phyloP scores from a whole-genome alignment of 1,139 yeast species.

The Debaryomyces udenii region DNA sequence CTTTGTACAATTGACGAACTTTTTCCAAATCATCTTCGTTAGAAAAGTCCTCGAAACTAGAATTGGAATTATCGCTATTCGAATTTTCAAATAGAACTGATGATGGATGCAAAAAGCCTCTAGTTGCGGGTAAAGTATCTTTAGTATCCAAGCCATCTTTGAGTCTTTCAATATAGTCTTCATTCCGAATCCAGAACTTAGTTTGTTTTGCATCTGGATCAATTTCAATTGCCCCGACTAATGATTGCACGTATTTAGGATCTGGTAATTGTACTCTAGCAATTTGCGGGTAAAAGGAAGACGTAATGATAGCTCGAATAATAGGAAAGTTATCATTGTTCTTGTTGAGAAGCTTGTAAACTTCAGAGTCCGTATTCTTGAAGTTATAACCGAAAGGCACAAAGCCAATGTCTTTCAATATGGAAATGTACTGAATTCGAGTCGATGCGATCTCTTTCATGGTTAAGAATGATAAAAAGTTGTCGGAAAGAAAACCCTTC shows the following conservation, averaged over 20 bases:
- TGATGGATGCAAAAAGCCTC: constrained; percentile 85
- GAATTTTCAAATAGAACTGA: constrained; percentile 61
- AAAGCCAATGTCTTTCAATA: constrained; percentile 77
- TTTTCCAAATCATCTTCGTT: constrained; percentile 40
- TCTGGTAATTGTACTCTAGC: constrained; percentile 84
- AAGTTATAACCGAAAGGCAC: constrained; percentile 52
- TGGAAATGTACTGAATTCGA: constrained; percentile 64
- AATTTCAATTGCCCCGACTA: constrained; percentile 78
- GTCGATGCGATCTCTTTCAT: constrained; percentile 75
- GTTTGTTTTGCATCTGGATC: constrained; percentile 81
- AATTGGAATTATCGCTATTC: constrained; percentile 24
- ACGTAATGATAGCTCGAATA: constrained; percentile 70
- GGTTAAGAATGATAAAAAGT: constrained; percentile 63
- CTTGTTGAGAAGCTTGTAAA: constrained; percentile 37
- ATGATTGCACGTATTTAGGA: constrained; percentile 67
- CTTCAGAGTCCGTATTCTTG: constrained; percentile 17
- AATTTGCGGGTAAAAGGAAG: constrained; percentile 80
- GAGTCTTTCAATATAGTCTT: constrained; percentile 33
- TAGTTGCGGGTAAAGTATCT: constrained; percentile 50
- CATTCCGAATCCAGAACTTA: constrained; percentile 73
- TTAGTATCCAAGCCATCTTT: constrained; percentile 16
- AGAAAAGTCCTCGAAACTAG: constrained; percentile 27
- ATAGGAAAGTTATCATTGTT: constrained; percentile 54
- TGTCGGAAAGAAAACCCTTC: constrained; percentile 60
- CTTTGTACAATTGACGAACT: constrained; percentile 31